A percentile compares a stretch with the other conserved stretches of the same genome.
Conservation (phyloP, 2,329 filamentous ascomycete species). For the Dactylellina cionopaga region DNA sequence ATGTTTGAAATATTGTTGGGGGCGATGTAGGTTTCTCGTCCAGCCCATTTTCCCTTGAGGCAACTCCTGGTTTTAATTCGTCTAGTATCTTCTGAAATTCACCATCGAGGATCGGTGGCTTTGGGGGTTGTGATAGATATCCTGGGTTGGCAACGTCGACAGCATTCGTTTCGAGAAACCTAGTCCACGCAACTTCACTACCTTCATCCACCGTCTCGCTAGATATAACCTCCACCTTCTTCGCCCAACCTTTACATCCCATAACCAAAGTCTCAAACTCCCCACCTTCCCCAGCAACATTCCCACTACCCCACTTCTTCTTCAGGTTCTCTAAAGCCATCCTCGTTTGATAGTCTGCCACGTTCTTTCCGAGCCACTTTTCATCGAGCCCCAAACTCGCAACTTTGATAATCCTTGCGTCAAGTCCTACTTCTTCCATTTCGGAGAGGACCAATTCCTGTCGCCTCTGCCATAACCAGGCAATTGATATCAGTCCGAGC, state of each 20-base stretch:
- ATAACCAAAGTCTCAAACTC: conserved; percentile 95
- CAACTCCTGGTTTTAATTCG: neutral
- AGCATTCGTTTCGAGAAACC: conserved; percentile 64
- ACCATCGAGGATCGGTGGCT: conserved; percentile 74
- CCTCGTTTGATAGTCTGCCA: conserved; percentile 68
- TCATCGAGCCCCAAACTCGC: conserved; percentile 89
- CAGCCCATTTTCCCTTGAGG: neutral
- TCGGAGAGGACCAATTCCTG: conserved; percentile 74
- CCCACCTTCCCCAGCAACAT: conserved; percentile 85
- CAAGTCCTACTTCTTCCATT: conserved; percentile 80
- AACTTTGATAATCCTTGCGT: conserved; percentile 94
- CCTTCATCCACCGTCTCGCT: conserved; percentile 65
- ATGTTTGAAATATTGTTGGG: neutral
- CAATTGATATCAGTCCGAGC: conserved; percentile 81
- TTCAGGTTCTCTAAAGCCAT: conserved; percentile 64
- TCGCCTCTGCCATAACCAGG: conserved; percentile 81
- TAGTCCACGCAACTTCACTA: conserved; percentile 75
- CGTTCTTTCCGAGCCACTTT: conserved; percentile 80
- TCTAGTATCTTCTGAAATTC: conserved; percentile 64
- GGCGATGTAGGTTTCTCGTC: neutral
- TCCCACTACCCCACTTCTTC: conserved; percentile 61
- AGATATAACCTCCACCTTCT: conserved; percentile 71
- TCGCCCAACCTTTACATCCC: conserved; percentile 75
- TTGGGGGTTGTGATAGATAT: conserved; percentile 55
- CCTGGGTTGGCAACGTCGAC: conserved; percentile 54